These are phyloP conservation scores for Prillingera fragicola DNA, from an alignment of 1,284 basidiomycete species.

Conservation along the genomic window DNA sequence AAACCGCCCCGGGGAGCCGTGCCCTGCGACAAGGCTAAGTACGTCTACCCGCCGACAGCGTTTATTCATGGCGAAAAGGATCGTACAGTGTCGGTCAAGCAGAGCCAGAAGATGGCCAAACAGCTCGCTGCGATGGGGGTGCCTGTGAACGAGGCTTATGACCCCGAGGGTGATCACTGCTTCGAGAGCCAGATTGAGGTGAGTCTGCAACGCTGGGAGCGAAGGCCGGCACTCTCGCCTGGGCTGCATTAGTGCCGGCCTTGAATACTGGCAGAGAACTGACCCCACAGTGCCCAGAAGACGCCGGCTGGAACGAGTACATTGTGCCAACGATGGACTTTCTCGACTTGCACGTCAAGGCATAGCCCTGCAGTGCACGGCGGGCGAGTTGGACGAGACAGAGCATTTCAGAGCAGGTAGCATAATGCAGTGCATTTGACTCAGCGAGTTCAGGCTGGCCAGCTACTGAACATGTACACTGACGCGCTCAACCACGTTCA, in stretches of 20 bases:
- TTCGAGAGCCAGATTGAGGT: slow-evolving; percentile 23
- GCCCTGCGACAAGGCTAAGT: not conserved
- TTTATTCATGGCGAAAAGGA: slow-evolving; percentile 27
- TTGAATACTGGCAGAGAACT: not conserved
- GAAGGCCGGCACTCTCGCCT: too few relatives aligned
- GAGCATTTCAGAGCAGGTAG: not conserved
- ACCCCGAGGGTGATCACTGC: slow-evolving; percentile 14
- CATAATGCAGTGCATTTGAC: too few relatives aligned
- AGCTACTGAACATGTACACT: too few relatives aligned
- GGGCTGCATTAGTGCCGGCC: too few relatives aligned
- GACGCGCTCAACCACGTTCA: too few relatives aligned
- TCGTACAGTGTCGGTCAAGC: slow-evolving; percentile 17
- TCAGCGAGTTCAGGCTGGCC: too few relatives aligned
- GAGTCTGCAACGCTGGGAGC: too few relatives aligned
- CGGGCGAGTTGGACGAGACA: too few relatives aligned
- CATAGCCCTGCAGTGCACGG: too few relatives aligned
- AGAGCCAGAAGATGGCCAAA: slow-evolving; percentile 17
- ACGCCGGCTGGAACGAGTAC: slow-evolving; percentile 21
- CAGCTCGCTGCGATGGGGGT: slow-evolving; percentile 15
- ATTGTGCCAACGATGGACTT: slow-evolving; percentile 23
- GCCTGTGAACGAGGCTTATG: slow-evolving; percentile 10
- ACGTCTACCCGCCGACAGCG: slow-evolving; percentile 24
- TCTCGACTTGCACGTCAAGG: slow-evolving; percentile 15
- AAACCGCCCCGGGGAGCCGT: not conserved
- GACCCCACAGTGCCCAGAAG: slow-evolving; percentile 14